Percentiles rank a stretch among this genome's conserved stretches.
These are phyloP conservation scores for Xylaria scruposa DNA, from an alignment of 495 filamentous ascomycete genomes.

Conservation along the genomic window DNA sequence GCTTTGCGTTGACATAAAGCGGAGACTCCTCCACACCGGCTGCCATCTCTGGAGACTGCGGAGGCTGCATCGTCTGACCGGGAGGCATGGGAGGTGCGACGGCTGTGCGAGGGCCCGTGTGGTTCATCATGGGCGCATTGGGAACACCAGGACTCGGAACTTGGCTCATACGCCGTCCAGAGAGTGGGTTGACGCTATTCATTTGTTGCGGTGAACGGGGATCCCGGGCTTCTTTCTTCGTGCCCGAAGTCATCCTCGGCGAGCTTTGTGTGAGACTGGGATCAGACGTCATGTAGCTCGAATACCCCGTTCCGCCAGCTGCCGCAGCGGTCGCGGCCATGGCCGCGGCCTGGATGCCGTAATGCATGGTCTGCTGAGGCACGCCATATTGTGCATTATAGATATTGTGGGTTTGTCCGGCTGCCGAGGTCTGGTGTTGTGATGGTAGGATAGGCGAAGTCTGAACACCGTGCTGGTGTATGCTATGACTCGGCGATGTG, in stretches of 20 bases:
- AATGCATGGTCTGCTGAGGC: conserved; percentile 63
- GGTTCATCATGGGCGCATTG: conserved; percentile 64
- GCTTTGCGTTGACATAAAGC: conserved; percentile 97
- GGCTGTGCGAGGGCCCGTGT: conserved; percentile 48
- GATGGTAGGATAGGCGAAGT: conserved; percentile 69
- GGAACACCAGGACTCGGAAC: conserved; percentile 68
- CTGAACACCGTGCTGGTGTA: conserved; percentile 61
- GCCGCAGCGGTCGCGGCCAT: conserved; percentile 75
- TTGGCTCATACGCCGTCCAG: conserved; percentile 64
- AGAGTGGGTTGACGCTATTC: conserved; percentile 55
- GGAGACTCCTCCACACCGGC: conserved; percentile 89
- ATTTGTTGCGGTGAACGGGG: conserved; percentile 69
- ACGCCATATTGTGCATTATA: conserved; percentile 67
- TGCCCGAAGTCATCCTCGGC: conserved; percentile 60
- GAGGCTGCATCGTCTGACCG: conserved; percentile 62
- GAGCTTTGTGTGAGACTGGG: conserved; percentile 63
- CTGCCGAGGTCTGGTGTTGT: conserved; percentile 60
- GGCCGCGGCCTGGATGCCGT: conserved; percentile 70
- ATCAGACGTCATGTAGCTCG: conserved; percentile 61
- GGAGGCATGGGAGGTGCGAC: conserved; percentile 56
- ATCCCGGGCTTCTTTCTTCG: conserved; percentile 64
- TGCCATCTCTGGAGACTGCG: conserved; percentile 83
- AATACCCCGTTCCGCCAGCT: conserved; percentile 63
- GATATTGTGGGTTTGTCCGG: conserved; percentile 62
- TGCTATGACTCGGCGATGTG: conserved; percentile 64